Base-by-base conservation (phyloP, 768 basidiomycete genomes). In the Russula earlei region DNA sequence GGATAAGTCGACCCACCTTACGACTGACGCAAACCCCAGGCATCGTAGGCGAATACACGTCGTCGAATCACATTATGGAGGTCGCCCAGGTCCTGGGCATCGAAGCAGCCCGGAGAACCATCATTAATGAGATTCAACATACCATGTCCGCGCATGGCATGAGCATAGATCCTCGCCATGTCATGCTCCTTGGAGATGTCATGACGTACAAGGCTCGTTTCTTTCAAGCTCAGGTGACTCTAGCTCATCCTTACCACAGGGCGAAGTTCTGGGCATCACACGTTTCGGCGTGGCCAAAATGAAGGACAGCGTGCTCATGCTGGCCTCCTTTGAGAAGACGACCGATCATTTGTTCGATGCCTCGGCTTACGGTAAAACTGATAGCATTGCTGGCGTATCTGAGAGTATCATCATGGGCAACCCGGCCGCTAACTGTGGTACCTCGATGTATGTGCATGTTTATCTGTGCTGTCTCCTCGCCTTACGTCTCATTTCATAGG, bases 351-450 rank as follows among this genome's bases (percentile, higher is more conserved):
- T 99, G 57, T 99, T 99, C 71, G 93, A 99, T 66, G 96, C 96
- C 2, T 87, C 96, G 10, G 90, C 96, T 2, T 94, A 87, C 68
- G 91, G 93, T 11, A 98, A 98, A 71, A 91, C 84, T 48, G 96
- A 99, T 66, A 82, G 80, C 54, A 96, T 99, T 52, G 85, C 91
- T 29, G 96, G 96, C 49, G 95, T 99, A 6, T 98, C 96, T 19
- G 96, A 99, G 70, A 97, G 95, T 68, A 99, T 99, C 68, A 98
- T 99, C 70, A 94, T 99, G 92, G 94, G 94, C 31, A 96, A 95
- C 65, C 85, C 94, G 36, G 93, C 94, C 0, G 87, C 91, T 5
- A 87, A 83, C 65, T 94, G 92, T 65, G 94, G 94, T 25, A 97
- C 94, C 9, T 94, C 92, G 0, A 85, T 97, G 92, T 94, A 67